Conservation (phyloP, 257 asterid species). For the Henckelia pumila region DNA sequence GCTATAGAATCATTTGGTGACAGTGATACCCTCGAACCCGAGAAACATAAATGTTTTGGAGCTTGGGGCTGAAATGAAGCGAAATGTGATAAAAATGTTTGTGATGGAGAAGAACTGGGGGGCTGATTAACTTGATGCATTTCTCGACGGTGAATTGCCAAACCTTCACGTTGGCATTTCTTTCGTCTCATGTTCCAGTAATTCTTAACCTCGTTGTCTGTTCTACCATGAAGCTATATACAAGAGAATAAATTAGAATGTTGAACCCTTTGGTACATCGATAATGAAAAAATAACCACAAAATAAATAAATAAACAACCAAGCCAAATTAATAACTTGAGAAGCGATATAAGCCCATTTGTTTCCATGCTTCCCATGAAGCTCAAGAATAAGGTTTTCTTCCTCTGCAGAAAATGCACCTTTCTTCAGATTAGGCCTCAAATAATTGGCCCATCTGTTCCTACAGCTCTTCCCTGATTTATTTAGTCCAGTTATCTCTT, state of each 20-base stretch:
- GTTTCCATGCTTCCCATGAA: slow-evolving; percentile 48
- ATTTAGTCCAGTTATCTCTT: slow-evolving; percentile 53
- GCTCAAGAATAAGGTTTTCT: slow-evolving; percentile 44
- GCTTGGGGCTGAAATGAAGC: background rate
- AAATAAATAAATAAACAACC: background rate
- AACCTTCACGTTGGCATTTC: slow-evolving; percentile 57
- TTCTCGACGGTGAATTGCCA: slow-evolving; percentile 55
- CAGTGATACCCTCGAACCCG: slow-evolving; percentile 7
- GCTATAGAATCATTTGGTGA: too few species aligned
- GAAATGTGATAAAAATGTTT: too few species aligned
- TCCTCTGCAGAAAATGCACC: slow-evolving; percentile 48
- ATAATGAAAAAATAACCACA: background rate
- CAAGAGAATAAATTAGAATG: background rate
- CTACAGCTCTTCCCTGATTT: slow-evolving; percentile 63
- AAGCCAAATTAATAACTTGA: slow-evolving; percentile 28
- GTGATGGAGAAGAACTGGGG: slow-evolving; percentile 15
- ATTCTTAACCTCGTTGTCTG: slow-evolving; percentile 68
- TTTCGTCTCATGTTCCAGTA: slow-evolving; percentile 71
- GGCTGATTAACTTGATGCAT: slow-evolving; percentile 10
- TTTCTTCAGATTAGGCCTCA: slow-evolving; percentile 58
- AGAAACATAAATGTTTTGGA: slow-evolving; percentile 22
- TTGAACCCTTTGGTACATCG: background rate
- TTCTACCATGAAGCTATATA: slow-evolving; percentile 64
- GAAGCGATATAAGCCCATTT: slow-evolving; percentile 61
- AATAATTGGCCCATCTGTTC: slow-evolving; percentile 51